A percentile compares a stretch with the other conserved stretches of the same genome.
Conservation (phyloP, 352 stramenopile genomes). For the Discostella stelligera region DNA sequence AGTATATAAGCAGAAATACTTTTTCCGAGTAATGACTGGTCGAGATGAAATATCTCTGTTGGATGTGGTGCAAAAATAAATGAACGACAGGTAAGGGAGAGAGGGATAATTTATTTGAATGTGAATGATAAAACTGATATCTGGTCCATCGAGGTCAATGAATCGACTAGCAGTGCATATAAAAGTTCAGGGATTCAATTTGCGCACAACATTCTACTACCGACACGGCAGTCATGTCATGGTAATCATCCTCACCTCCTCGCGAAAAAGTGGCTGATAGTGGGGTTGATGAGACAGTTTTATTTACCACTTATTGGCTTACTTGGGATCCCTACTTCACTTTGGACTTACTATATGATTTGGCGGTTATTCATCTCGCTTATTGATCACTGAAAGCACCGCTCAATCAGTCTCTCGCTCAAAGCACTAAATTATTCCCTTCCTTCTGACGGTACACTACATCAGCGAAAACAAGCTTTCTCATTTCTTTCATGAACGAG, state of each 20-base stretch:
- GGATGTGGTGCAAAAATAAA: neutral
- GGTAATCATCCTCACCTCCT: conserved; percentile 33
- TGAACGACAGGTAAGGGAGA: neutral
- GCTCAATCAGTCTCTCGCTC: too few relatives aligned
- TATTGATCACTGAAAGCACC: too few relatives aligned
- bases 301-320: conserved; percentile 20
- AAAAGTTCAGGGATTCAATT: too few relatives aligned
- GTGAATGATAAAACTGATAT: too few relatives aligned
- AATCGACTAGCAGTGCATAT: neutral
- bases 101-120: too few relatives aligned
- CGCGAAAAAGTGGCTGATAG: conserved; percentile 42
- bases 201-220: neutral
- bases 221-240: neutral
- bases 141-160: too few relatives aligned
- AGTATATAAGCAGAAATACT: conserved; percentile 12
- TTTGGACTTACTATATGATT: neutral
- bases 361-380: neutral
- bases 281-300: neutral
- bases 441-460: too few relatives aligned
- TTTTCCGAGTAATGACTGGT: conserved; percentile 66
- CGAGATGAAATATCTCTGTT: conserved; percentile 52
- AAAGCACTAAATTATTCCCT: too few relatives aligned
- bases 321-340: neutral
- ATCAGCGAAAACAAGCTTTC: too few relatives aligned
- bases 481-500: too few relatives aligned